Evolutionary conservation across 2,329 filamentous ascomycete genomes (phyloP), one percentile per base, ranked within the genome.

Genomic region (Nemania abortiva): DNA sequence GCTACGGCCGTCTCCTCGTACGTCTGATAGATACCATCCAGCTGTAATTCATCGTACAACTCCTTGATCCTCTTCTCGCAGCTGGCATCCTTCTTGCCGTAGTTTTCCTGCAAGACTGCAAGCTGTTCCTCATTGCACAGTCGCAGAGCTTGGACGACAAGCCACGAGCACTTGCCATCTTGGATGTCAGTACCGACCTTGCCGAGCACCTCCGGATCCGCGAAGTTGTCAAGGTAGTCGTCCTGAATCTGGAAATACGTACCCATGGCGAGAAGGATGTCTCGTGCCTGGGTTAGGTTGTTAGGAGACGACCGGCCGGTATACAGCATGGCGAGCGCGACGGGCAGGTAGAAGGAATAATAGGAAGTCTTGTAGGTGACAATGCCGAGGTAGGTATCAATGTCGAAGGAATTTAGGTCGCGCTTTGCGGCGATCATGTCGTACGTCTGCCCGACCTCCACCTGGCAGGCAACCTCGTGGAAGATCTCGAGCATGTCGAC

Each of bases 191-290:
- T 45, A 18, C 39, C 39, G 39, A 45, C 13, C 13, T 45, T 45
- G 39, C 39, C 39, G 39, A 45, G 39, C 10, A 45, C 39, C 39
- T 45, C 39, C 39, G 39, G 39, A 18, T 45, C 39, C 39, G 39
- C 39, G 39, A 45, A 45, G 39, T 45, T 45, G 39, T 45, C 39
- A 45, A 45, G 39, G 39, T 45, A 45, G 39, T 45, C 39, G 39
- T 45, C 39, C 39, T 45, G 39, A 45, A 45, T 45, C 39, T 45
- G 39, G 13, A 45, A 45, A 11, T 45, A 45, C 5, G 39, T 11
- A 45, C 39, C 39, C 39, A 45, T 45, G 11, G 39, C 6, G 13
- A 45, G 39, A 45, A 45, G 39, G 39, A 45, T 45, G 39, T 18
- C 13, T 45, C 39, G 39, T 11, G 39, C 39, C 39, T 45, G 39